A percentile compares a stretch with the other conserved stretches of the same genome.
phyloP scores from a whole-genome alignment of 139 green algal species.

The Trebouxia sp. region DNA sequence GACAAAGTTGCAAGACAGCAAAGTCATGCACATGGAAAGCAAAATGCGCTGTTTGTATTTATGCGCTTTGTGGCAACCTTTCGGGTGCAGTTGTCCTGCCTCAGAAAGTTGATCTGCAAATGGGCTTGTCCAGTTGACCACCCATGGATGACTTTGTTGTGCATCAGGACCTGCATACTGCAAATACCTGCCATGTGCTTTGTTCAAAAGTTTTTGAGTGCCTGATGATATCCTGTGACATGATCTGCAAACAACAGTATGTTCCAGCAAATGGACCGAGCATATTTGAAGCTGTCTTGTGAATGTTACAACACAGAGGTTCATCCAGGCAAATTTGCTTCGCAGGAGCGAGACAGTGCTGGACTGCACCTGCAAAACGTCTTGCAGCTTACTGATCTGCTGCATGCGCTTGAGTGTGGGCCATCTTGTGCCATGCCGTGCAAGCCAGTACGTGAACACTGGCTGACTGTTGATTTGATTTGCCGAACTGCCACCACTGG shows the following conservation, averaged over 20 bases:
- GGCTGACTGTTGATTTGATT: neutral
- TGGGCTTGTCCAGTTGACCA: neutral
- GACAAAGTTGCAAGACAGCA: no score
- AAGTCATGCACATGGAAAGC: no score
- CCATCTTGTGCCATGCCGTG: slow-evolving; percentile 15
- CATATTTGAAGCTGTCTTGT: no score
- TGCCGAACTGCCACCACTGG: neutral
- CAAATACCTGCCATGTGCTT: no score
- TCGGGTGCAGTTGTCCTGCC: neutral
- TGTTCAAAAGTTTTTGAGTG: no score
- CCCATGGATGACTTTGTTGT: neutral
- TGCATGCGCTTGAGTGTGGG: slow-evolving; percentile 14
- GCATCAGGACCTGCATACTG: neutral
- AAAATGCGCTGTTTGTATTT: no score
- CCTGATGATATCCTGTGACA: no score
- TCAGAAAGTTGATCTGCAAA: neutral
- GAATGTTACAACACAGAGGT: no score
- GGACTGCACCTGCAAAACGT: neutral
- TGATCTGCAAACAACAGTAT: no score
- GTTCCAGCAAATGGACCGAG: no score
- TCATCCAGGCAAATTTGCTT: no score
- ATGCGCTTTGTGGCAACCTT: no score
- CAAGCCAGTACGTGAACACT: neutral
- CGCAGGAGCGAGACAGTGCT: neutral
- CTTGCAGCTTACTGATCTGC: neutral